Percentiles rank a stretch among this genome's conserved stretches.
Evolutionary conservation across 257 asterid species (phyloP).

Genomic region (Scutellaria galericulata): DNA sequence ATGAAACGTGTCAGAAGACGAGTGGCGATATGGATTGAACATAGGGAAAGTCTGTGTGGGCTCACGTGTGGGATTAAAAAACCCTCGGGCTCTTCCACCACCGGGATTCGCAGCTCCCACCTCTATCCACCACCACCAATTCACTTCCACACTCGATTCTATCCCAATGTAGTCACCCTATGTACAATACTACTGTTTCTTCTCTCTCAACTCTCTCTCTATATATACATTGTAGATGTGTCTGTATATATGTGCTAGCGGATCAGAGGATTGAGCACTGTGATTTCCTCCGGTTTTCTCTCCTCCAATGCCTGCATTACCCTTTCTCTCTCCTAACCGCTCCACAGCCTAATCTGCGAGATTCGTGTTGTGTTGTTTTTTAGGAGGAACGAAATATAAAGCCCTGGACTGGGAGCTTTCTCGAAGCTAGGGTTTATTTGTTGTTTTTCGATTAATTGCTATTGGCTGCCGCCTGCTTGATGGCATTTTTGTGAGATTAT

Average conservation of each 20-base stretch:
- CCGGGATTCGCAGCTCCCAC: constrained; percentile 36
- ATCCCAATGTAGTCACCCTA: constrained; percentile 22
- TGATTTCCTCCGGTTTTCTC: constrained; percentile 33
- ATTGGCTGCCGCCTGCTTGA: neutral
- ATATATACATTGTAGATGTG: neutral
- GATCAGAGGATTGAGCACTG: constrained; percentile 19
- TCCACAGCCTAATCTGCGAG: neutral
- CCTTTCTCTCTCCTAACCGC: constrained; percentile 19
- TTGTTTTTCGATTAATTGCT: neutral
- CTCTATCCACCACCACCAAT: constrained; percentile 35
- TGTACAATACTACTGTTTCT: neutral
- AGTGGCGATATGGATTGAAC: constrained; percentile 22
- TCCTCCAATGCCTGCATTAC: constrained; percentile 40
- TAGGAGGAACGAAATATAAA: neutral
- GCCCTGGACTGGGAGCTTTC: neutral
- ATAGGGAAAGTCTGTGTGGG: neutral
- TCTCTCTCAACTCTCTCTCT: neutral
- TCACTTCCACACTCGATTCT: constrained; percentile 9
- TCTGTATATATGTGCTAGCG: neutral
- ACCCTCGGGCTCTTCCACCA: constrained; percentile 30
- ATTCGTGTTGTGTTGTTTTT: neutral
- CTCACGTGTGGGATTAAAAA: constrained; percentile 41
- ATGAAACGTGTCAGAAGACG: constrained; percentile 28
- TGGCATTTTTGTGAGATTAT: constrained; percentile 39
- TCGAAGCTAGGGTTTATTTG: constrained; percentile 44